These are phyloP conservation scores for Phialophora macrospora DNA, from an alignment of 2,329 filamentous ascomycete species.

Conservation along the genomic window DNA sequence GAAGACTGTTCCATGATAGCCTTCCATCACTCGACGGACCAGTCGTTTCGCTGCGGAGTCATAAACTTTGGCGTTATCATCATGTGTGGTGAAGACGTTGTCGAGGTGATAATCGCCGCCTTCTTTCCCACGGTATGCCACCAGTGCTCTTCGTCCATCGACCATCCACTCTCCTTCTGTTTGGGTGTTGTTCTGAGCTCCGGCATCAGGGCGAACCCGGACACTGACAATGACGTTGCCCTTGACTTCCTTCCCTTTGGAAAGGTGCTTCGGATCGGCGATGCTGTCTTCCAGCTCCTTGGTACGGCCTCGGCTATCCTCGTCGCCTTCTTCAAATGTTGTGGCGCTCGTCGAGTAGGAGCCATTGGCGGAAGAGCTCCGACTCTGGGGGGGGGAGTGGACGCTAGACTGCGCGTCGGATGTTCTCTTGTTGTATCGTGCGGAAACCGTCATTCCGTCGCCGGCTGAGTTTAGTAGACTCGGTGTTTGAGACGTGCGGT, in stretches of 20 bases:
- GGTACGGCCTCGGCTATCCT: slow-evolving; percentile 50
- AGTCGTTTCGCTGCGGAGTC: slow-evolving; percentile 91
- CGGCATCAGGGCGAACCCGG: slow-evolving; percentile 82
- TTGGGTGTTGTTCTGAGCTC: slow-evolving; percentile 64
- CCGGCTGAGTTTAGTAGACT: slow-evolving; percentile 79
- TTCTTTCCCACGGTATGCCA: slow-evolving; percentile 85
- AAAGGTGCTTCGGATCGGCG: slow-evolving; percentile 44
- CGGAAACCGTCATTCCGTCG: slow-evolving; percentile 74
- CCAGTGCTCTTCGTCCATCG: slow-evolving; percentile 78
- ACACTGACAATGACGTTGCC: slow-evolving; percentile 97
- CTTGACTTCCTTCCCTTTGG: slow-evolving; percentile 70
- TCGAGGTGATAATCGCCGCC: slow-evolving; percentile 94
- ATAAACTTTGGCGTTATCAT: slow-evolving; percentile 94
- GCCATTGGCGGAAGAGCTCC: slow-evolving; percentile 88
- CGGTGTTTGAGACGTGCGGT: slow-evolving; percentile 61
- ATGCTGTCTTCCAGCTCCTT: slow-evolving; percentile 42
- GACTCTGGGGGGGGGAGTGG: slow-evolving; percentile 82
- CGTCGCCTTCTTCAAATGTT: slow-evolving; percentile 79
- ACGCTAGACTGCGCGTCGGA: slow-evolving; percentile 77
- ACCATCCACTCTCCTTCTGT: slow-evolving; percentile 88
- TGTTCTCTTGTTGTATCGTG: slow-evolving; percentile 65
- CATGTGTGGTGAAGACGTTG: slow-evolving; percentile 92
- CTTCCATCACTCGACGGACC: slow-evolving; percentile 97
- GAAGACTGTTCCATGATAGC: slow-evolving; percentile 97
- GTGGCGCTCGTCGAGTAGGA: slow-evolving; percentile 91